Evolutionary conservation across 495 filamentous ascomycete genomes (phyloP).

Genomic region (Trichoderma parareesei): DNA sequence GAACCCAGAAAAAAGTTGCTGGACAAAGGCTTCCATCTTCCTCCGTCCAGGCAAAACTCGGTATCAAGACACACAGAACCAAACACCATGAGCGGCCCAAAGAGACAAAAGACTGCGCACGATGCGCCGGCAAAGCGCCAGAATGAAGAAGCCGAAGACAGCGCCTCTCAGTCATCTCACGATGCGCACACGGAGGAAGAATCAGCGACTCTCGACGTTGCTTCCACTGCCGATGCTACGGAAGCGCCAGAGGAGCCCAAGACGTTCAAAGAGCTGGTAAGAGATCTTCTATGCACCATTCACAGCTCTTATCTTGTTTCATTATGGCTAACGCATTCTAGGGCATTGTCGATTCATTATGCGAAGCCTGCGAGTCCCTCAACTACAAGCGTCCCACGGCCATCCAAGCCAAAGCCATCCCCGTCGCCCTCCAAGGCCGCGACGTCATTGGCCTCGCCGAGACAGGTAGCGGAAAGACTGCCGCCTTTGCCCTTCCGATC

Average conservation of each 20-base stretch:
- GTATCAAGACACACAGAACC: background rate
- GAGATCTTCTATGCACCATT: background rate
- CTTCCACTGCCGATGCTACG: constrained; percentile 18
- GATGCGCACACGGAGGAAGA: constrained; percentile 11
- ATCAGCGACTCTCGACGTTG: constrained; percentile 15
- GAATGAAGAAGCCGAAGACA: background rate
- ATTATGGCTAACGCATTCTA: constrained; percentile 10
- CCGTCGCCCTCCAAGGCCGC: constrained; percentile 67
- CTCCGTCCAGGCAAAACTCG: background rate
- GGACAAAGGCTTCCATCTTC: background rate
- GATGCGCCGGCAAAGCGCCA: background rate
- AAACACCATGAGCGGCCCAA: constrained; percentile 6
- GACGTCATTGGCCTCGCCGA: constrained; percentile 92
- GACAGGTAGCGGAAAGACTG: constrained; percentile 89
- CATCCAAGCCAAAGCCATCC: constrained; percentile 71
- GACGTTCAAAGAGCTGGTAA: constrained; percentile 68
- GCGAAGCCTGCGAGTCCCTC: constrained; percentile 72
- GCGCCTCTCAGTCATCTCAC: background rate
- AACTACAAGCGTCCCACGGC: constrained; percentile 79
- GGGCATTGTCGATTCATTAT: constrained; percentile 79
- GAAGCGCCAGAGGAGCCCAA: constrained; percentile 30
- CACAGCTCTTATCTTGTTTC: background rate
- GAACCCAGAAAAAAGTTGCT: constrained; percentile 7
- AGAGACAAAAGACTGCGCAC: constrained; percentile 4
- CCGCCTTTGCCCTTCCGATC: constrained; percentile 84